Evolutionary conservation across 2,329 filamentous ascomycete genomes (phyloP), one percentile per base, ranked within the genome.

Genomic region (Chaetoscypha palmicola): DNA sequence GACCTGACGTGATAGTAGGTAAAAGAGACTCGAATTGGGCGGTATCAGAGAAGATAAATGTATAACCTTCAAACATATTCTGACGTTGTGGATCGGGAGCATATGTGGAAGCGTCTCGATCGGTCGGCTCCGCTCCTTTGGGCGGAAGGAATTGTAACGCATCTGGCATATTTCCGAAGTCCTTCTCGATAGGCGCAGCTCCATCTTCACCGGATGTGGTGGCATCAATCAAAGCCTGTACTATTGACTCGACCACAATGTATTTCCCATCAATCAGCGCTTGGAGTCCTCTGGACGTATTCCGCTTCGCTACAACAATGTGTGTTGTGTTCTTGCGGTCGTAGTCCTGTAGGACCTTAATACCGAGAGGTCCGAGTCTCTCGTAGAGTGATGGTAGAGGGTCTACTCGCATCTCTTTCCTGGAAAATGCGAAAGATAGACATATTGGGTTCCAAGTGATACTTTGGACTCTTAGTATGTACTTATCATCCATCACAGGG

Each of bases 281-380:
- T 59, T 94, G 88, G 2, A 98, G 71, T 0, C 86, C 87, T 53
- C 88, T 89, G 0, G 90, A 77, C 0, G 88, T 91, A 62, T 97
- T 98, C 37, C 92, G 77, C 65, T 94, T 96, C 62, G 81, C 86
- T 5, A 87, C 81, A 24, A 97, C 80, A 9, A 94, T 84, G 63
- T 97, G 90, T 0, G 91, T 95, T 0, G 91, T 96, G 21, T 75
- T 68, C 12, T 69, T 73, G 20, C 74, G 67, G 19, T 85, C 68
- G 62, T 88, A 96, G 3, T 89, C 81, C 33, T 77, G 71, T 11
- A 85, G 69, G 11, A 88, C 81, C 63, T 96, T 97, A 63, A 97
- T 82, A 60, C 95, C 92, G n/a, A 94, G 72, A 34, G 82, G 77
- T 60, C 94, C 88, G 14, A 97, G 76, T 41, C 74, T 74, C 23